Base-by-base conservation (phyloP, 2,329 filamentous ascomycete species). In the Colletotrichum lindemuthianum region DNA sequence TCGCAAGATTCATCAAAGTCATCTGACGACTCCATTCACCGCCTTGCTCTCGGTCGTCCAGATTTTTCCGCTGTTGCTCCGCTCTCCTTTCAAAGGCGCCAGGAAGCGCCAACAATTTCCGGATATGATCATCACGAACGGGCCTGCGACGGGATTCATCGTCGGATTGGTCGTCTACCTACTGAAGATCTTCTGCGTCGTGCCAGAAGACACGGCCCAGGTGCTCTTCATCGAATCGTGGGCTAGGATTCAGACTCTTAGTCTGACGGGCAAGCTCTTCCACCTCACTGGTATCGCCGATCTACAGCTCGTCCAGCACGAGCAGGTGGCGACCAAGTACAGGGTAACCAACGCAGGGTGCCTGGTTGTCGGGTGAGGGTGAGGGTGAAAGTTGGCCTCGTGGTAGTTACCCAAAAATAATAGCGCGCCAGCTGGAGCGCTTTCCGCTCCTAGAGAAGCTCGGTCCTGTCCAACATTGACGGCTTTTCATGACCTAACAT, bases 151-250 rank as follows among this genome's bases (percentile, higher is more conserved):
- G 0, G 92, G 90, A 1, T 92, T 97, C 66, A 89, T 97, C 40
- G 82, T 97, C 51, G 84, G 82, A 2, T 56, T 86, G 2, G 79
- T 80, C 0, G 84, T 82, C 0, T 80, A 84, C 43, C 1, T 79
- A 0, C 71, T 88, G 51, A 86, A 83, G 71, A 65, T 86, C 10
- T 69, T 81, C 39, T 78, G 70, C 57, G 9, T 81, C 6, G 78
- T 80, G 33, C 83, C 83, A 0, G 74, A 80, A 16, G 78, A 82
- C 34, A 85, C 84, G 68, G 89, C 95, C 79, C 87, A 88, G 67
- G 89, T 91, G 9, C 82, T 98, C 12, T 99, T 96, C 75, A 86
- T 97, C 34, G 96, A 99, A 81, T 96, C 92, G 16, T 97, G 94
- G 90, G 95, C 96, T 3, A 86, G 96, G 13, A 92, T 97, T 13